Conservation (phyloP, 805 yeast species). For the Pichia occidentalis region DNA sequence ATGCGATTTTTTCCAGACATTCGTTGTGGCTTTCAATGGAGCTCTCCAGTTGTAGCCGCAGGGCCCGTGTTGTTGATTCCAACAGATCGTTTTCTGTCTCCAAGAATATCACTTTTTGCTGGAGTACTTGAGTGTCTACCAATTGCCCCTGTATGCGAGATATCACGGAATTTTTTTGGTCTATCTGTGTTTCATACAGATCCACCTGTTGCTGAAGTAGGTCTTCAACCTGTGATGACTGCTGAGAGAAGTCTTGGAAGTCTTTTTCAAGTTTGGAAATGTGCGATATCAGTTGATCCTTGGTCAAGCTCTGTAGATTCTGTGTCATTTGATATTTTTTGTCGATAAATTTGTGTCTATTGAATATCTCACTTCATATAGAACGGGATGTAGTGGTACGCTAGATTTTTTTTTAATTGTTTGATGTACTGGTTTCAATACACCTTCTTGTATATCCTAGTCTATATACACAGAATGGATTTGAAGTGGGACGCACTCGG, state of each 20-base stretch:
- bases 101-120: constrained; percentile 13
- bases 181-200: constrained; percentile 13
- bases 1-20: constrained; percentile 21
- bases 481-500: too few species aligned
- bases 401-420: too few species aligned
- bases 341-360: too few species aligned
- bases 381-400: too few species aligned
- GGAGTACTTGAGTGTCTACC: neutral
- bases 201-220: constrained; percentile 6
- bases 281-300: constrained; percentile 7
- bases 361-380: too few species aligned
- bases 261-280: constrained; percentile 1
- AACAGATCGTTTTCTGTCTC: constrained; percentile 24
- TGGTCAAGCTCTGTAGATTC: constrained; percentile 1
- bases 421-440: too few species aligned
- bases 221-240: constrained; percentile 9
- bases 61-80: constrained; percentile 19
- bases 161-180: neutral
- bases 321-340: too few species aligned
- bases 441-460: too few species aligned
- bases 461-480: too few species aligned
- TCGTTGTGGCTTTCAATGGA: constrained; percentile 17
- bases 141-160: neutral
- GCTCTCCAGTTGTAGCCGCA: constrained; percentile 7
- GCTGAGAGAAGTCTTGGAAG: constrained; percentile 3